These are phyloP conservation scores for Solanum chacoense DNA, from an alignment of 305 asterid genomes.

Conservation along the genomic window DNA sequence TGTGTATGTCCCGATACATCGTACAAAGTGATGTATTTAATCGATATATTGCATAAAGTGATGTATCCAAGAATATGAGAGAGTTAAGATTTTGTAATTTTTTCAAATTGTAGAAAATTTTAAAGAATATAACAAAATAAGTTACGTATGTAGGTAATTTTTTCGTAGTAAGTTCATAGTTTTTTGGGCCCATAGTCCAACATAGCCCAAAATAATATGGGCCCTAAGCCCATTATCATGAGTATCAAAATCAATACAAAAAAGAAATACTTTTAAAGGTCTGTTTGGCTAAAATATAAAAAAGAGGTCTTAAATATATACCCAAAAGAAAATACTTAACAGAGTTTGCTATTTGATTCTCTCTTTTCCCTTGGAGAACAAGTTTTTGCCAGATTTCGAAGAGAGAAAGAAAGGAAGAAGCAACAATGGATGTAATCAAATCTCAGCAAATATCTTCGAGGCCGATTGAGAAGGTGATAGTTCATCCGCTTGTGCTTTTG, in stretches of 20 bases:
- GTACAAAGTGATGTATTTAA: no score
- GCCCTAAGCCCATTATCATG: not conserved
- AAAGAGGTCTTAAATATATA: not conserved
- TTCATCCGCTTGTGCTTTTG: slow-evolving; percentile 79
- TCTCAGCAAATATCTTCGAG: slow-evolving; percentile 68
- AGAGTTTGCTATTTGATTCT: not conserved
- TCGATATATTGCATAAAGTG: no score
- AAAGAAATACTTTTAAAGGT: not conserved
- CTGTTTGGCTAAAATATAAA: not conserved
- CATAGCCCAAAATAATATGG: not conserved
- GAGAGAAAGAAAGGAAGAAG: not conserved
- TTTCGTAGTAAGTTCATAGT: no score
- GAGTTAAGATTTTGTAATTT: not conserved
- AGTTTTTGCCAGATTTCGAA: not conserved
- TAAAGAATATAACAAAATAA: no score
- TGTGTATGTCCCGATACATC: rapidly evolving
- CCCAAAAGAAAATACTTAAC: not conserved
- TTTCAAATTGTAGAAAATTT: no score
- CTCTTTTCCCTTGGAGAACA: not conserved
- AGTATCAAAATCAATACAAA: not conserved
- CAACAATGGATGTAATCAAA: slow-evolving; percentile 71
- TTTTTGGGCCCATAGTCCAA: rapidly evolving
- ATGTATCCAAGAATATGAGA: no score
- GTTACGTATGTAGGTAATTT: no score
- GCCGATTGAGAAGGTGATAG: slow-evolving; percentile 80